phyloP scores from a whole-genome alignment of 441 rosid genomes.

The Corymbia citriodora region DNA sequence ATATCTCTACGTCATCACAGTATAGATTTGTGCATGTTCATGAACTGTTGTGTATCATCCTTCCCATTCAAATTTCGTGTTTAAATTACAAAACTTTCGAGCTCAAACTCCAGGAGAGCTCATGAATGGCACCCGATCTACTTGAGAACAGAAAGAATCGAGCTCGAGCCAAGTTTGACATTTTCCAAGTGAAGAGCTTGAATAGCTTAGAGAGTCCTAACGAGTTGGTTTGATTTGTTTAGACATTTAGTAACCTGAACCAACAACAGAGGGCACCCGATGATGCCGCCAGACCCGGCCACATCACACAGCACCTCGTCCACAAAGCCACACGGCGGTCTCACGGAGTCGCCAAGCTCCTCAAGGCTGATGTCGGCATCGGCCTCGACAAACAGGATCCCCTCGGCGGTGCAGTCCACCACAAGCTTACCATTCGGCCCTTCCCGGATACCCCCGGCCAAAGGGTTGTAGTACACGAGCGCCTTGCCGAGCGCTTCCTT shows the following conservation, averaged over 20 bases:
- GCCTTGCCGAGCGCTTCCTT: background rate
- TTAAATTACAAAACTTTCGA: no score
- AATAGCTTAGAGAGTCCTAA: no score
- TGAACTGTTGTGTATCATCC: no score
- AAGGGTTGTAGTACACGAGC: background rate
- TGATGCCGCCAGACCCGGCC: background rate
- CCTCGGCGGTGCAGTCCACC: background rate
- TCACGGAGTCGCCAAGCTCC: background rate
- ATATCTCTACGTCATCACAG: background rate
- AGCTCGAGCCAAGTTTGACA: no score
- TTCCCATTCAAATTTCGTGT: no score
- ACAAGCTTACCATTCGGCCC: background rate
- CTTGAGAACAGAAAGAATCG: no score
- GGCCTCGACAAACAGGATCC: background rate
- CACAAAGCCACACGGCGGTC: background rate
- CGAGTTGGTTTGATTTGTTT: no score
- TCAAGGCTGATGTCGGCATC: background rate
- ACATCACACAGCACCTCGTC: background rate
- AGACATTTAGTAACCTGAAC: background rate
- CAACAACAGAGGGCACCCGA: background rate
- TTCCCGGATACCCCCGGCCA: background rate
- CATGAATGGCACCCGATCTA: no score
- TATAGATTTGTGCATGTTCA: no score
- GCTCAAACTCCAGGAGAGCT: no score
- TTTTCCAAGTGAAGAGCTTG: no score